Conservation (phyloP, 2,329 filamentous ascomycete species). For the Exutisphaerella laricina region DNA sequence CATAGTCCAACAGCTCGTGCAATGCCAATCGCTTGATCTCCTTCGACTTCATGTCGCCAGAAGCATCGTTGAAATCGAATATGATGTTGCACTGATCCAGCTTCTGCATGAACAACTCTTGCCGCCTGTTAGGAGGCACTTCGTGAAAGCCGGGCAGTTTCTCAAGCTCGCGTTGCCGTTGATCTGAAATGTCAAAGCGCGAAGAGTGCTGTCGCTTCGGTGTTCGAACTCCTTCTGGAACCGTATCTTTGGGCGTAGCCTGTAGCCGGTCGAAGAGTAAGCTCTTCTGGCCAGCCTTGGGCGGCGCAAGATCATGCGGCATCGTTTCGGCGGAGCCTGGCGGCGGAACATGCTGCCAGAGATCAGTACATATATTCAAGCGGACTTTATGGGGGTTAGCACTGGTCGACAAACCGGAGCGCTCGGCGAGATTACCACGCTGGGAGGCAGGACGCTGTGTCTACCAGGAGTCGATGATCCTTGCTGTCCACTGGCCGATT, state of each 20-base stretch:
- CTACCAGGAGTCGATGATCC: conserved; percentile 27
- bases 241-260: conserved; percentile 82
- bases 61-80: conserved; percentile 98
- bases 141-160: conserved; percentile 98
- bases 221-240: conserved; percentile 89
- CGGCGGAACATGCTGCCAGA: conserved; percentile 72
- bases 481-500: conserved; percentile 16
- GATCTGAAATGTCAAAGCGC: conserved; percentile 93
- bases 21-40: conserved; percentile 97
- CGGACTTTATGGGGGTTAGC: neutral
- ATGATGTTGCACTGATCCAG: conserved; percentile 99
- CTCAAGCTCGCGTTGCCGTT: conserved; percentile 80
- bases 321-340: conserved; percentile 95
- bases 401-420: conserved; percentile 63
- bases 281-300: conserved; percentile 86
- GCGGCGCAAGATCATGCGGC: conserved; percentile 92
- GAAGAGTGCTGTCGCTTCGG: conserved; percentile 97
- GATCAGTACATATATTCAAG: conserved; percentile 9
- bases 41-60: conserved; percentile 98
- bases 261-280: conserved; percentile 83
- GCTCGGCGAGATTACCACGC: conserved; percentile 91
- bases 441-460: conserved; percentile 49
- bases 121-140: conserved; percentile 86
- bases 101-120: conserved; percentile 99
- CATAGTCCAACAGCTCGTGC: conserved; percentile 94